These are phyloP conservation scores for Melaleuca quinquenervia DNA, from an alignment of 345 rosid species.

Conservation along the genomic window DNA sequence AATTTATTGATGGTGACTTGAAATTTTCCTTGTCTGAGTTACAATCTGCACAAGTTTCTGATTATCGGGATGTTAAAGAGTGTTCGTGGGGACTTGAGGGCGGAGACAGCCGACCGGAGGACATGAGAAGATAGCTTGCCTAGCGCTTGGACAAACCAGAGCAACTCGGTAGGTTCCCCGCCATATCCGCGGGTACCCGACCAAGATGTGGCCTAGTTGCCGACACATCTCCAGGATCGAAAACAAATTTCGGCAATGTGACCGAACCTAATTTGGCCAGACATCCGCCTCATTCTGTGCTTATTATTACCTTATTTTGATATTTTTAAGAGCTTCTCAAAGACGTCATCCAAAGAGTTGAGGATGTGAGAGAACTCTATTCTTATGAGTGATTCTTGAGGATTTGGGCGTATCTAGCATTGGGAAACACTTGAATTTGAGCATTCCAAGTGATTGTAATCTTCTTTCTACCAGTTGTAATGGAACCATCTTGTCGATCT, in stretches of 20 bases:
- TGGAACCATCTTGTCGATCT: neutral
- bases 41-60: neutral
- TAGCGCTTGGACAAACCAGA: neutral
- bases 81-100: neutral
- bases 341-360: neutral
- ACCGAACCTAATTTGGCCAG: neutral
- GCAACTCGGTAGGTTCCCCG: too few relatives aligned
- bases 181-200: neutral
- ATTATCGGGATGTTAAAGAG: neutral
- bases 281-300: neutral
- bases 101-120: neutral
- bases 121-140: neutral
- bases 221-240: neutral
- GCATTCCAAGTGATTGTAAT: neutral
- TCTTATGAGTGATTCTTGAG: neutral
- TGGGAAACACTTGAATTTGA: neutral
- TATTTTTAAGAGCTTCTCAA: neutral
- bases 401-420: neutral
- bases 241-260: neutral
- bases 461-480: neutral
- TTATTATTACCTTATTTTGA: neutral
- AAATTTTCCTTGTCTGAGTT: neutral
- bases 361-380: neutral
- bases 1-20: neutral
- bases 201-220: neutral